Evolutionary conservation across 2,329 filamentous ascomycete genomes (phyloP), one percentile per base, ranked within the genome.

Genomic region (Lecanicillium sp.): DNA sequence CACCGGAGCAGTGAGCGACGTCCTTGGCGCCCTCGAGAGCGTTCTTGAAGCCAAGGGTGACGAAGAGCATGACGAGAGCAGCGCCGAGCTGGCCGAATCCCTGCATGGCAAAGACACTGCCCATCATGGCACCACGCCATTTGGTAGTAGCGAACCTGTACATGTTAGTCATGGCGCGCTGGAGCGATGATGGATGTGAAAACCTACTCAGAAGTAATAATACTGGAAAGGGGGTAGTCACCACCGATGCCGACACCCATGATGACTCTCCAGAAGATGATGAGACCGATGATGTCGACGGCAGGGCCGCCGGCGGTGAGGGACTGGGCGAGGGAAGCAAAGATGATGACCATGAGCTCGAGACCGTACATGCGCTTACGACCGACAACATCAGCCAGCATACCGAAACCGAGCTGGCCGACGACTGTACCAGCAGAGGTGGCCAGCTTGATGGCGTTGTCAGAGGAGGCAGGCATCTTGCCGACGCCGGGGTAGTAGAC

Each of bases 101-200:
- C 64, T 94, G 87, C 86, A 90, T 91, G 56, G 87, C 86, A 60
- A 93, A 93, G 46, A 93, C 87, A 14, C 86, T 76, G 27, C 81
- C 86, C 83, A 94, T 90, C 84, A 93, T 93, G 54, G 86, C 86
- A 56, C 87, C 87, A 65, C 87, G 74, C 82, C 86, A 90, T 66
- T 85, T 89, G 45, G 87, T 91, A 4, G 85, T 90, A 10, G 87
- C 86, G 59, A 93, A 67, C 46, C 65, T 67, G 23, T 4, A 41
- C 11, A 5, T 19, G 26, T 49, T 26, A 44, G 21, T 26, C 15
- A 12, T 14, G 24, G 14, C 14, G 33, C 7, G 20, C 23, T 36
- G 24, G 10, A 14, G 11, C 12, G 19, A 36, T 3, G 9, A n/a
- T 12, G 20, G 19, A 9, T 62, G 58, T 51, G 7, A 10, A 35